Evolutionary conservation across 768 basidiomycete species (phyloP).

Genomic region (Asterophora lycoperdoides): DNA sequence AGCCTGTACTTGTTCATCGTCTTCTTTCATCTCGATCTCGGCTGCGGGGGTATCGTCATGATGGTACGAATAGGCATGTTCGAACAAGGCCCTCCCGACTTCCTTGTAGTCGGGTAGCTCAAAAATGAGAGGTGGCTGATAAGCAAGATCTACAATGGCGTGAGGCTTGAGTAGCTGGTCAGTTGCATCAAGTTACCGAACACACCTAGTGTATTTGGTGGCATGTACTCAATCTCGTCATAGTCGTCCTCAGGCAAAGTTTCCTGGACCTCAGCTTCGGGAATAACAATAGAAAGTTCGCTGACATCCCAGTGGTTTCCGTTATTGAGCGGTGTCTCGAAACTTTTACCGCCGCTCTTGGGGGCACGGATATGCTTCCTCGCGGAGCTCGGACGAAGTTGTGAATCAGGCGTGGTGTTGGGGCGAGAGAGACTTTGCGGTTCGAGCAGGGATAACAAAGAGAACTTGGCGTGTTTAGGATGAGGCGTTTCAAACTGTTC

Average conservation of each 20-base stretch:
- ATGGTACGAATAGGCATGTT: slow-evolving; percentile 28
- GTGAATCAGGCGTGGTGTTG: slow-evolving; percentile 34
- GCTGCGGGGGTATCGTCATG: slow-evolving; percentile 28
- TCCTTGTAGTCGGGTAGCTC: slow-evolving; percentile 40
- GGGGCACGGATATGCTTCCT: slow-evolving; percentile 61
- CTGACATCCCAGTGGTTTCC: slow-evolving; percentile 78
- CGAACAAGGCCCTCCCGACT: slow-evolving; percentile 34
- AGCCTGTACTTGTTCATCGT: slow-evolving; percentile 18
- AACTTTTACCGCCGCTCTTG: slow-evolving; percentile 42
- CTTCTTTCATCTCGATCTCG: slow-evolving; percentile 26
- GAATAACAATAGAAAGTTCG: slow-evolving; percentile 38
- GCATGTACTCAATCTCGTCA: slow-evolving; percentile 51
- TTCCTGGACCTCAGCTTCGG: slow-evolving; percentile 27
- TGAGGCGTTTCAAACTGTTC: slow-evolving; percentile 32
- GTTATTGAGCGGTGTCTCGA: slow-evolving; percentile 62
- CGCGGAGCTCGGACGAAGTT: slow-evolving; percentile 61
- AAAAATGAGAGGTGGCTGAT: slow-evolving; percentile 42
- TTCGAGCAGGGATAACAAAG: slow-evolving; percentile 22
- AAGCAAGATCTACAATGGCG: slow-evolving; percentile 33
- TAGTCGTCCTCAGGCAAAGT: slow-evolving; percentile 30
- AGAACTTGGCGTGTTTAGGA: slow-evolving; percentile 31
- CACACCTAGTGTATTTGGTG: slow-evolving; percentile 43
- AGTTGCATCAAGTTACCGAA: not conserved
- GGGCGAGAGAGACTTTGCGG: slow-evolving; percentile 17
- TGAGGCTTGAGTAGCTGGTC: not conserved